Conservation (phyloP, 306 rosid species). For the Citrullus colocynthis region DNA sequence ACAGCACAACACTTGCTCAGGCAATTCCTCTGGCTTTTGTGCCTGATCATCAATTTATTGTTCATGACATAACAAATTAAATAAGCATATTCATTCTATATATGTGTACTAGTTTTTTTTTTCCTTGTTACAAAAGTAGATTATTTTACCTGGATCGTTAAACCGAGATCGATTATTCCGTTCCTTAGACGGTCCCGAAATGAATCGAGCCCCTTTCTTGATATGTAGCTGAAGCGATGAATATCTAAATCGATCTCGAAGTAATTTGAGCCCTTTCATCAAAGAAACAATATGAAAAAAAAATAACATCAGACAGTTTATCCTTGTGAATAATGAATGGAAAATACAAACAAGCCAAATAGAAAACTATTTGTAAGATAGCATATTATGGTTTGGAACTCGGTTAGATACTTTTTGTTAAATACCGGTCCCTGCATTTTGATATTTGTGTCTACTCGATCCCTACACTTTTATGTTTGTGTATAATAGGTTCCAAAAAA, state of each 20-base stretch:
- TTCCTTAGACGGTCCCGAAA: constrained; percentile 65
- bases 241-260: constrained; percentile 93
- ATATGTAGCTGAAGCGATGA: constrained; percentile 89
- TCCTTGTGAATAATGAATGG: background rate
- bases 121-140: background rate
- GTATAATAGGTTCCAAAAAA: too few relatives aligned
- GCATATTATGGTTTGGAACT: too few relatives aligned
- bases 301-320: background rate
- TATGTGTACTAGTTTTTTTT: background rate
- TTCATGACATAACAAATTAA: background rate
- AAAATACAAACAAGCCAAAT: too few relatives aligned
- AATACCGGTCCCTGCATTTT: too few relatives aligned
- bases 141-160: constrained; percentile 63
- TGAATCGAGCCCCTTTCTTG: constrained; percentile 82
- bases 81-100: too few relatives aligned
- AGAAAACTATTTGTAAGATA: too few relatives aligned
- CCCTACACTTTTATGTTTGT: too few relatives aligned
- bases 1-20: constrained; percentile 80
- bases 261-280: constrained; percentile 62
- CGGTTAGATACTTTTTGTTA: too few relatives aligned
- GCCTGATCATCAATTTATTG: constrained; percentile 30
- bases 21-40: constrained; percentile 84
- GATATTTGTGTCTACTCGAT: too few relatives aligned
- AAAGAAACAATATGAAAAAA: background rate
- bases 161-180: constrained; percentile 64